These are phyloP conservation scores for Erigeron philadelphicus DNA, from an alignment of 140 eudicot species.

Conservation along the genomic window DNA sequence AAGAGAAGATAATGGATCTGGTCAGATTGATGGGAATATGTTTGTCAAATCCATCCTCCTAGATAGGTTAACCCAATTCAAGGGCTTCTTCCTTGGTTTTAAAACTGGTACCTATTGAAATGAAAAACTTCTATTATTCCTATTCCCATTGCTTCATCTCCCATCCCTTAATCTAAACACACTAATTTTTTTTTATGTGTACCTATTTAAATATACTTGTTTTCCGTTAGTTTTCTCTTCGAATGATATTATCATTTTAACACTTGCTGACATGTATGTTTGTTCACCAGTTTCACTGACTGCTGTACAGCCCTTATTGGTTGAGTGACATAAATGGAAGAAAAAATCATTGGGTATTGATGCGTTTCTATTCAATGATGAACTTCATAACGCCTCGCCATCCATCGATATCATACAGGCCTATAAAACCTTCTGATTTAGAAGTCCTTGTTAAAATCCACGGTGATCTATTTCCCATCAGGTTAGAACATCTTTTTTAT, in stretches of 20 bases:
- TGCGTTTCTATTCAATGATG: constrained; percentile 45
- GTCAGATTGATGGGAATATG: no score
- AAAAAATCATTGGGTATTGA: constrained; percentile 28
- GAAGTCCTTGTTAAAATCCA: constrained; percentile 65
- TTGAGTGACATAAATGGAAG: constrained; percentile 50
- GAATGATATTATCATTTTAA: not conserved
- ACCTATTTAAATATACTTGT: no score
- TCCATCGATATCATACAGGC: constrained; percentile 65
- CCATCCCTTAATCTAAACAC: no score
- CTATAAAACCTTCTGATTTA: constrained; percentile 66
- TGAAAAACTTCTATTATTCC: no score
- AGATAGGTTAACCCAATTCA: no score
- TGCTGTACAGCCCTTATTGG: constrained; percentile 37
- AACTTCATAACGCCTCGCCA: constrained; percentile 45
- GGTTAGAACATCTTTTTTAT: constrained; percentile 36
- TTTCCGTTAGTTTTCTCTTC: not conserved
- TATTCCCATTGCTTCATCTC: no score
- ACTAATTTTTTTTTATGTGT: no score
- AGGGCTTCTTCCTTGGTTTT: no score
- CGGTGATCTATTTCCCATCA: constrained; percentile 80
- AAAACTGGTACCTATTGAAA: no score
- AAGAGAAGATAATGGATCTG: no score
- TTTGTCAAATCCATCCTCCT: no score
- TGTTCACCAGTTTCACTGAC: constrained; percentile 22
- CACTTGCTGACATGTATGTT: constrained; percentile 13